Percentiles rank a stretch among this genome's conserved stretches.
Conservation (phyloP, 192 early-diverging fungal genomes). For the Backusella luteola region DNA sequence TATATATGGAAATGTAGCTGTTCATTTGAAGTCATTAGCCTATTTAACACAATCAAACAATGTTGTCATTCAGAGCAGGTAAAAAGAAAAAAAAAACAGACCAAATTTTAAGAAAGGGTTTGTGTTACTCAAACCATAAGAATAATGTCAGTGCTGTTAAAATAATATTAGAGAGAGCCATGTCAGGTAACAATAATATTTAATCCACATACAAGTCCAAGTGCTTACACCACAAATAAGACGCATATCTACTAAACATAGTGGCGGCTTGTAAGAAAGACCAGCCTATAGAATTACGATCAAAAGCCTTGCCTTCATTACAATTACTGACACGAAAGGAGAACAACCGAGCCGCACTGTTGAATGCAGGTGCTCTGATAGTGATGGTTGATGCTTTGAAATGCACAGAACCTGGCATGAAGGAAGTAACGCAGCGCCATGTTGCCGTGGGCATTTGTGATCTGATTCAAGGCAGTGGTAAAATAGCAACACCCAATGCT, state of each 20-base stretch:
- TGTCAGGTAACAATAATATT: conserved; percentile 50
- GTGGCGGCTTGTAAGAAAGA: conserved; percentile 51
- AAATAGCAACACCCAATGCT: conserved; percentile 1
- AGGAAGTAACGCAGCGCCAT: conserved; percentile 58
- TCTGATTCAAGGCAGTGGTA: conserved; percentile 60
- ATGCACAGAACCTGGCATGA: conserved; percentile 40
- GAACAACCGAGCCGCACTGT: conserved; percentile 51
- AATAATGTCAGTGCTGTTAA: conserved; percentile 57
- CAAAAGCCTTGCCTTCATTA: conserved; percentile 61
- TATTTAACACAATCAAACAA: conserved; percentile 47
- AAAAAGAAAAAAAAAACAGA: neutral
- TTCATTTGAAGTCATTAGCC: conserved; percentile 46
- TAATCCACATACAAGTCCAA: neutral
- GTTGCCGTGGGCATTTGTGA: conserved; percentile 71
- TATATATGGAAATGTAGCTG: conserved; percentile 31
- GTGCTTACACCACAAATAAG: conserved; percentile 27
- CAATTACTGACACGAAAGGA: conserved; percentile 68
- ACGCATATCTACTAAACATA: conserved; percentile 53
- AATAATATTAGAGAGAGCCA: conserved; percentile 71
- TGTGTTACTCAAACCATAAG: neutral
- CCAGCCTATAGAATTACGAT: conserved; percentile 43
- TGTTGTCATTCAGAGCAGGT: conserved; percentile 53
- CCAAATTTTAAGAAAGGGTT: neutral
- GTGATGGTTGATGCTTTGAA: conserved; percentile 56
- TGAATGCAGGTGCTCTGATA: conserved; percentile 58